Conservation (phyloP, 2,329 filamentous ascomycete genomes). For the Drechmeria coniospora region DNA sequence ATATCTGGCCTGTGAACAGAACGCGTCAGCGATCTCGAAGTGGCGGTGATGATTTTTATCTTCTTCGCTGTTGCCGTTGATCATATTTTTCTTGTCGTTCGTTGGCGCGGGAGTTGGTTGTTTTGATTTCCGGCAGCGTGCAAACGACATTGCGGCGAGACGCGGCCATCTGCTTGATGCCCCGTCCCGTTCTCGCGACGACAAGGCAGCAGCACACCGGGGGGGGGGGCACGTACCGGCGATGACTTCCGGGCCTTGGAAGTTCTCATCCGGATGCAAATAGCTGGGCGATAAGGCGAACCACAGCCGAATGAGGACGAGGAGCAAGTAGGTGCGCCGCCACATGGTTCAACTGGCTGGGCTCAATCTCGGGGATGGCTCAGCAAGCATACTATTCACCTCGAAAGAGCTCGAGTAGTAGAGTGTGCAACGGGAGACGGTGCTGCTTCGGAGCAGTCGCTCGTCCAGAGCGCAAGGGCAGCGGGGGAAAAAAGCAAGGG, state of each 20-base stretch:
- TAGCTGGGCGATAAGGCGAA: conserved; percentile 92
- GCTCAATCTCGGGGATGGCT: conserved; percentile 5
- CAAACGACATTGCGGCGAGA: neutral
- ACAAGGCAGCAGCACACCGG: conserved; percentile 1
- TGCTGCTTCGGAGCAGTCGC: conserved; percentile 1
- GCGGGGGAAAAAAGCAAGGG: neutral
- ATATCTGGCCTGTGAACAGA: conserved; percentile 58
- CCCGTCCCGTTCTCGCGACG: neutral
- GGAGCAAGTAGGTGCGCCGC: conserved; percentile 73
- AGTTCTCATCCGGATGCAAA: conserved; percentile 96
- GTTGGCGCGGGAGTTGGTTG: neutral
- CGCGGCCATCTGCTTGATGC: neutral
- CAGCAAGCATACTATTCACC: conserved; percentile 14
- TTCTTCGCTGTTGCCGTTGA: too few relatives aligned
- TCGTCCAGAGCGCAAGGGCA: conserved; percentile 5
- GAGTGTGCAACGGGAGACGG: too few relatives aligned
- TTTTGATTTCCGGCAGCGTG: neutral
- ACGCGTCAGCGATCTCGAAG: too few relatives aligned
- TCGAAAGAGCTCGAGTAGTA: conserved; percentile 3
- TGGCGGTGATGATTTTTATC: too few relatives aligned
- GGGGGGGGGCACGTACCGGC: conserved; percentile 50
- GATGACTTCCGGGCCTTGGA: conserved; percentile 94
- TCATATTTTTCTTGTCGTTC: too few relatives aligned
- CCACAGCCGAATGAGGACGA: conserved; percentile 79
- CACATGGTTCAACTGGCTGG: conserved; percentile 46